A percentile compares a stretch with the other conserved stretches of the same genome.
Evolutionary conservation across 108 stramenopile species (phyloP).

Genomic region (Licmophora abbreviata): DNA sequence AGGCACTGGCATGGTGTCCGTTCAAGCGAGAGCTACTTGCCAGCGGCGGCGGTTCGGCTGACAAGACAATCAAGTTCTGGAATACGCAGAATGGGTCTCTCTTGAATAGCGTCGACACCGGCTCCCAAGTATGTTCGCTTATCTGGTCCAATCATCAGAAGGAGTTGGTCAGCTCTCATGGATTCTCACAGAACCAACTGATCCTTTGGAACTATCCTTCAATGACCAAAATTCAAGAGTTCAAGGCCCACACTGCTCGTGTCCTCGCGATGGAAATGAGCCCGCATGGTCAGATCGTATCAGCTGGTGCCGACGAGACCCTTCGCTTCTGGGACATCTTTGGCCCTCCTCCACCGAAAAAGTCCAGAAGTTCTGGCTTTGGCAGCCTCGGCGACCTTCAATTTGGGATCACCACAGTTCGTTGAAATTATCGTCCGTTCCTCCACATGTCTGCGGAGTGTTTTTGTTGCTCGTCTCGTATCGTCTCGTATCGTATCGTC

Average conservation of each 20-base stretch:
- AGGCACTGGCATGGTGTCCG: conserved; percentile 98
- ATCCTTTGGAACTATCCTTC: conserved; percentile 97
- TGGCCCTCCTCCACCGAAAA: conserved; percentile 60
- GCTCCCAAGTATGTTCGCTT: conserved; percentile 94
- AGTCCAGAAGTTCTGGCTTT: conserved; percentile 2
- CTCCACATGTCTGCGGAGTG: no score
- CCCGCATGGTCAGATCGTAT: conserved; percentile 93
- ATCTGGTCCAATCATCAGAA: conserved; percentile 92
- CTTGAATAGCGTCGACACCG: conserved; percentile 96
- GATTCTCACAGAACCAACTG: conserved; percentile 94
- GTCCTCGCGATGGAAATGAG: conserved; percentile 90
- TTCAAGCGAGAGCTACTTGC: conserved; percentile 95
- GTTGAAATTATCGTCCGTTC: neutral
- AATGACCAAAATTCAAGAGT: conserved; percentile 93
- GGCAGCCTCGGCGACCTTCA: neutral
- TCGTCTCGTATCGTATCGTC: no score
- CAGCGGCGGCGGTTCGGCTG: conserved; percentile 97
- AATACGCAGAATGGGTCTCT: conserved; percentile 87
- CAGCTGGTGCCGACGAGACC: conserved; percentile 98
- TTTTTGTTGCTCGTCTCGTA: no score
- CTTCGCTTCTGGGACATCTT: conserved; percentile 99
- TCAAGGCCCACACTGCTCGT: conserved; percentile 92
- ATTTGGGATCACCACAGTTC: neutral
- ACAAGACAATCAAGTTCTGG: conserved; percentile 99
- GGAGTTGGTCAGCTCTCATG: conserved; percentile 93